Conservation (phyloP, 139 green algal genomes). For the Closterium sp. region DNA sequence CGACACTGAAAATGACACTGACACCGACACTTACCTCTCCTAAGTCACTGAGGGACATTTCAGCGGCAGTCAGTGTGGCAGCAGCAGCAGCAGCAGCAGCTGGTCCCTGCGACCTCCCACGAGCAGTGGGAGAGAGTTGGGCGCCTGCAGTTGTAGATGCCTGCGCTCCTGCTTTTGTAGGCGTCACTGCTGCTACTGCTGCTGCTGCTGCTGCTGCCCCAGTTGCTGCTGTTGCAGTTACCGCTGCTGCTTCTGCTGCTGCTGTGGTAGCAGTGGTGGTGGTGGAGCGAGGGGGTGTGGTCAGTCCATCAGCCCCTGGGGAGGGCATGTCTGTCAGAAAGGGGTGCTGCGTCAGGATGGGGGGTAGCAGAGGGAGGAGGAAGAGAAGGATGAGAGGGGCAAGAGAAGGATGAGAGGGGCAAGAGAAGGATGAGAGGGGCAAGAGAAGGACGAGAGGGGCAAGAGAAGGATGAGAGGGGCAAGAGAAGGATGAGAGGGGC, state of each 20-base stretch:
- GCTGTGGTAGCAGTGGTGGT: background rate
- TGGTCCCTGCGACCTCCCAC: background rate
- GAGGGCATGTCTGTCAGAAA: background rate
- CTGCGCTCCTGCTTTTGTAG: background rate
- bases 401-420: background rate
- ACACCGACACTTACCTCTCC: background rate
- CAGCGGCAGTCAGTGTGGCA: background rate
- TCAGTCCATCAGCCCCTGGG: background rate
- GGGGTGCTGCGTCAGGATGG: background rate
- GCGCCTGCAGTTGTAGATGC: background rate
- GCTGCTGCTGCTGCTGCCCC: background rate
- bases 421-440: no score
- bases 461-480: no score
- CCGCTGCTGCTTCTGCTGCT: background rate
- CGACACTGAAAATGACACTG: no score
- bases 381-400: background rate
- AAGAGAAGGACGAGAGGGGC: no score
- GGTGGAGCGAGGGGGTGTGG: background rate
- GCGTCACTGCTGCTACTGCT: background rate
- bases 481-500: no score
- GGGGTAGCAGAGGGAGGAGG: background rate
- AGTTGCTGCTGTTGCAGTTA: background rate
- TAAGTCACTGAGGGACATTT: background rate
- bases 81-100: background rate
- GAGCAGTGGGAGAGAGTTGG: background rate